Conservation (phyloP, 305 asterid genomes). For the Coffea humblotiana region DNA sequence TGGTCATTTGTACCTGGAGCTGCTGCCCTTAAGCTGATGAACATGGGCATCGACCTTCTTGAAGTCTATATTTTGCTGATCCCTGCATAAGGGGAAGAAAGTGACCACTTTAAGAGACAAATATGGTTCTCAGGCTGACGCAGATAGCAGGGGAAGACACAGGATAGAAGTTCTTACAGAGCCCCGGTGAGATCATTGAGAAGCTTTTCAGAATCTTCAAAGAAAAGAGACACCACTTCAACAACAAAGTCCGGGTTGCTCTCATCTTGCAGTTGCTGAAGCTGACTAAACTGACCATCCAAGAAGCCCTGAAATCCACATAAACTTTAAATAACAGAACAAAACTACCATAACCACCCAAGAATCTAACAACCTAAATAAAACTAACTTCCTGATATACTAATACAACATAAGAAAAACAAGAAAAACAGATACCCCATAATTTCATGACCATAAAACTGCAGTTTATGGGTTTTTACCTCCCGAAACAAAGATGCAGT, state of each 20-base stretch:
- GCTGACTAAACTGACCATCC: constrained; percentile 73
- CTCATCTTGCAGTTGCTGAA: constrained; percentile 75
- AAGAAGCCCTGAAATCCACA: constrained; percentile 52
- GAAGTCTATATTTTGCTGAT: constrained; percentile 60
- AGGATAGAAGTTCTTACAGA: constrained; percentile 40
- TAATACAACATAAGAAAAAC: not conserved
- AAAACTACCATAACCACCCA: not conserved
- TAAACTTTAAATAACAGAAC: constrained; percentile 9
- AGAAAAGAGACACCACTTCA: constrained; percentile 80
- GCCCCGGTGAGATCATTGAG: constrained; percentile 61
- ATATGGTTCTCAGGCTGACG: constrained; percentile 4
- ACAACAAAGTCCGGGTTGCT: constrained; percentile 71
- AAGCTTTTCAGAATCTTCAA: constrained; percentile 71
- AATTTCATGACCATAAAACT: not conserved
- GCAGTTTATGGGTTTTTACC: constrained; percentile 30
- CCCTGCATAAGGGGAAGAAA: constrained; percentile 33
- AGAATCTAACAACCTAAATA: not conserved
- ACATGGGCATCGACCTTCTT: constrained; percentile 73
- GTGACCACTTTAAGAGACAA: not conserved
- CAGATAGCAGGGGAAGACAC: constrained; percentile 3
- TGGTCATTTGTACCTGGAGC: constrained; percentile 51
- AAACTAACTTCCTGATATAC: not conserved
- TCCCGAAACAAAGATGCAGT: constrained; percentile 46
- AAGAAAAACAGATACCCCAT: not conserved
- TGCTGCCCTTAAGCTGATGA: constrained; percentile 85